phyloP scores from a whole-genome alignment of 768 basidiomycete species.

The Suillus subaureus region DNA sequence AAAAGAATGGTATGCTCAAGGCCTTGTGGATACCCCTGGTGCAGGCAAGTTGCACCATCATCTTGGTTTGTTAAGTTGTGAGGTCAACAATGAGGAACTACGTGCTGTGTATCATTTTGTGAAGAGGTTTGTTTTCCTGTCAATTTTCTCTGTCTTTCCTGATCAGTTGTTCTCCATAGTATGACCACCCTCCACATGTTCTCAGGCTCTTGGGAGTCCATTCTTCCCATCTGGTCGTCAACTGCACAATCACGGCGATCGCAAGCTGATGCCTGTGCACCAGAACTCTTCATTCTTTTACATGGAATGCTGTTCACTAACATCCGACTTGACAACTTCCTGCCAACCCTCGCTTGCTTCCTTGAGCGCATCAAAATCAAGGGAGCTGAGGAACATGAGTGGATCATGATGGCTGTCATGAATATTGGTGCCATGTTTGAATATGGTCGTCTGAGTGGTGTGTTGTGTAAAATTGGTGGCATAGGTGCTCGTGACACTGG shows the following conservation, averaged over 20 bases:
- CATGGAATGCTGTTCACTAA: constrained; percentile 98
- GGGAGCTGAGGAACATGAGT: constrained; percentile 79
- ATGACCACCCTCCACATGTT: constrained; percentile 85
- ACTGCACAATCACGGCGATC: constrained; percentile 63
- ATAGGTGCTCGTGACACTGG: constrained; percentile 40
- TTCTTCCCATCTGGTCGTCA: no score
- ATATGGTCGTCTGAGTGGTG: constrained; percentile 64
- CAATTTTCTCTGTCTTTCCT: constrained; percentile 6
- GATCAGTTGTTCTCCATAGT: constrained; percentile 41
- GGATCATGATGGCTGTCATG: constrained; percentile 95
- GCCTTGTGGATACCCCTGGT: no score
- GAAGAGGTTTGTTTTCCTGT: constrained; percentile 56
- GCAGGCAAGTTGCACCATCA: no score
- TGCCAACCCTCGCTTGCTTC: constrained; percentile 77
- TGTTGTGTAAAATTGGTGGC: constrained; percentile 66
- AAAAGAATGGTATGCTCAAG: no score
- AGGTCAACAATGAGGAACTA: no score
- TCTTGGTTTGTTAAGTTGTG: no score
- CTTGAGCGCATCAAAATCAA: constrained; percentile 86
- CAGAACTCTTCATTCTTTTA: constrained; percentile 86
- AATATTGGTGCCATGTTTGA: constrained; percentile 84
- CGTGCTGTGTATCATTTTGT: no score
- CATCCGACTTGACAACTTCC: constrained; percentile 91
- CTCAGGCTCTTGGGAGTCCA: constrained; percentile 33
- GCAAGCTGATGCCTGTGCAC: constrained; percentile 67